Evolutionary conservation across 2,329 filamentous ascomycete species (phyloP), one percentile per base, ranked within the genome.

Genomic region (Ophiostoma perfectum): DNA sequence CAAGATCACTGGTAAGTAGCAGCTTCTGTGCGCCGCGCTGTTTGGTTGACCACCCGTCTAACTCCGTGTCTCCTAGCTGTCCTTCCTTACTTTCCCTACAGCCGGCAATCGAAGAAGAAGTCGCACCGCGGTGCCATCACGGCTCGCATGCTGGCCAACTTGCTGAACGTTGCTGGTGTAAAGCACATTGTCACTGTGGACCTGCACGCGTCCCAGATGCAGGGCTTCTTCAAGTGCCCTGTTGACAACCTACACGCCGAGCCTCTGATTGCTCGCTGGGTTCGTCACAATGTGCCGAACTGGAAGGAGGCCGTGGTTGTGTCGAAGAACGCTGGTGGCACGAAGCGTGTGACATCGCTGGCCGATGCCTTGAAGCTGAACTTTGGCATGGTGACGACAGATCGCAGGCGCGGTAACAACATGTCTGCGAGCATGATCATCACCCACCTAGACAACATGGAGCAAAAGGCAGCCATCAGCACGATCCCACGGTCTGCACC

Each of bases 91-190:
- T 99, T 98, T 76, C 95, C 95, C n/a, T 99, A 99, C 82, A 97
- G 93, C 74, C 92, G 95, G 71, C 95, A 99, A 79, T 98, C 94
- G 69, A 99, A 99, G 84, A 98, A 98, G 84, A 99, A 99, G 81
- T 93, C 92, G 68, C 94, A 98, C 77, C 88, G 95, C 72, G 95
- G 95, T 66, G 93, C 95, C 70, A 98, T 99, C 76, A 97, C 95
- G 8, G 95, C 95, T 68, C 89, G 94, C 73, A 97, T 99, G 93
- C 86, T 99, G 67, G 94, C 95, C 70, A 99, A 99, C 78, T 86
- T 98, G 65, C 88, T 99, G 73, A 87, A 91, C 70, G 91, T 99
- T 69, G 95, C 95, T 66, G 95, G 95, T 67, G 93, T 99, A 73
- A 93, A 96, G 80, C 95, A 99, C 82, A 91, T 99, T 78, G 93